Base-by-base conservation (phyloP, 2,329 filamentous ascomycete species). In the Claviceps fusiformis region DNA sequence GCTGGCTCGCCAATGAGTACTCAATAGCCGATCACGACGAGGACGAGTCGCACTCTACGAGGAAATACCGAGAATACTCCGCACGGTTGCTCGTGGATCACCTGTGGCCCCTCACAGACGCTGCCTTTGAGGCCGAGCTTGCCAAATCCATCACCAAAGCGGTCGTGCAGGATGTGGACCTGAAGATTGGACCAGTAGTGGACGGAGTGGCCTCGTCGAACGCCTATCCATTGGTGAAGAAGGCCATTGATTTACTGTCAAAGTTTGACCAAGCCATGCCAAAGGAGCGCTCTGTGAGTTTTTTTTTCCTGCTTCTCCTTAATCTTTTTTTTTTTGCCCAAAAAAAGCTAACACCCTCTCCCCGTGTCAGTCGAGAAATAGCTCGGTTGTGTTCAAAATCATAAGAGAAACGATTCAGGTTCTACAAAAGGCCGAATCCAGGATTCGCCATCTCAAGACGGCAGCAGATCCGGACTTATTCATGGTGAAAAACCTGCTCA, bases 401-500 rank as follows among this genome's bases (percentile, higher is more conserved):
- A 89, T 98, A 31, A 87, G 92, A 63, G 89, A 95, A 69, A 93
- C 91, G 1, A 96, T 91, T 0, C 73, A 85, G 53, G 90, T 91
- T 3, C 79, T 98, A 19, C 81, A 90, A 59, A 79, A 83, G 52
- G 92, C 89, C 33, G 87, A 90, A 61, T 73, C 78, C 6, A 80
- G 81, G 57, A 85, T 95, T 61, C 79, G 82, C 55, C 78, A 78
- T 41, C 82, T 81, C 59, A 77, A 75, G 60, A 65, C 70, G 55
- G 75, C 78, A 27, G 66, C 85, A 7, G 90, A 97, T 66, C 81
- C 87, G 0, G 87, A 95, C 61, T 78, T 98, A 5, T 98, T 98
- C 70, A 84, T 96, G 64, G 85, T 98, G 63, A 93, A 92, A 62
- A 95, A 98, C 67, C 79, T 98, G 2, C 85, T 98, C 52, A 85